Evolutionary conservation across 2,329 filamentous ascomycete genomes (phyloP), one percentile per base, ranked within the genome.

Genomic region (Tolypocladium ophioglossoides): DNA sequence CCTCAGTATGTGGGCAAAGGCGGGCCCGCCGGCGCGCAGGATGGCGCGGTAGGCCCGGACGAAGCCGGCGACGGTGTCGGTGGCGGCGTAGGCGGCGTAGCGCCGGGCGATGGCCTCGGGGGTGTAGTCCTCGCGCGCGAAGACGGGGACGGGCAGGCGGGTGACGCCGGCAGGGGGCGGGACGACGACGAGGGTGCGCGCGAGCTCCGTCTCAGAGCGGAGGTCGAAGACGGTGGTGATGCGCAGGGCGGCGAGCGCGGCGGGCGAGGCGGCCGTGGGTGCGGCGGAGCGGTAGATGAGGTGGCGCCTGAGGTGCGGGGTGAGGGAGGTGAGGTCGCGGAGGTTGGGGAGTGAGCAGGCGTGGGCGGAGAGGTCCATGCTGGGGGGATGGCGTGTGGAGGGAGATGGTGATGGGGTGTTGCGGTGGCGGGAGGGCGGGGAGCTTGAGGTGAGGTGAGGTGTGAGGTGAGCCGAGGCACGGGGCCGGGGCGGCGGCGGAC

Each of bases 201-300:
- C 68, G 52, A 87, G 78, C 70, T 89, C 85, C 20, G 67, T 62
- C n/a, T 70, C 68, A 30, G 81, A 85, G 53, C 87, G 78, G 11
- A 91, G 73, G 70, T 91, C 87, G 65, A 84, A 91, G 52, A 88
- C 77, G 58, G 78, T 74, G 27, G 72, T 76, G 59, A 92, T 79
- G n/a, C 79, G 77, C 52, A 89, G 71, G 6, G 66, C 60, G 34
- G 72, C 73, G 55, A 88, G 73, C 46, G 71, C 74, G 9, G 68
- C 62, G 8, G 80, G 68, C 18, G 84, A 84, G 27, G 74, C 70
- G 30, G 74, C 66, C 1, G 80, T 81, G 22, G 59, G 82, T 59
- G 89, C 85, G 2, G 84, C 87, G 50, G 83, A 83, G 54, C 89
- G 84, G 70, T 82, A 91, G 57, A 90, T 69, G 35, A 86, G 63